Base-by-base conservation (phyloP, 345 rosid genomes). In the Pugionium cornutum region DNA sequence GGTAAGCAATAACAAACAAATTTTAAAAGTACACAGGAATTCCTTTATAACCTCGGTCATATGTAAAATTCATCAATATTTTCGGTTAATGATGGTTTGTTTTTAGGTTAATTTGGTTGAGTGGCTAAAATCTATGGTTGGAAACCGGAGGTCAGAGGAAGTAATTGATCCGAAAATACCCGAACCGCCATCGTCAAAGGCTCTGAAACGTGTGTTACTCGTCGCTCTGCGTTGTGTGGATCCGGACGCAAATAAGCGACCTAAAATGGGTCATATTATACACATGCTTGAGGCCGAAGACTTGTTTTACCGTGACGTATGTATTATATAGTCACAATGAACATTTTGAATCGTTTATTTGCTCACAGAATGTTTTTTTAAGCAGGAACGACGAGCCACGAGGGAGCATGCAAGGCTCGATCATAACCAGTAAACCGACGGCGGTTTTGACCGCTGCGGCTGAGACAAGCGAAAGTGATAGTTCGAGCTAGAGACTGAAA, bases 221-320 rank as follows among this genome's bases (percentile, higher is more conserved):
- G 97, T 92, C 4, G 98, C 98, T 37, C 77, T 89, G 47, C 82
- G 90, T 49, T 92, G 98, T 71, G 97, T 92, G 58, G 98, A 92
- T 72, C 97, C 98, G 6, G 98, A 92, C 45, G 97, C 91, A 11
- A 84, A 87, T 46, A 92, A 88, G 77, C 83, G 98, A 69, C 98
- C 98, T 47, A 92, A 88, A 79, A 92, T 92, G 97, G 97, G 96
- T 46, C 87, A 92, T 64, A 83, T n/a, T n/a, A n/a, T n/a, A n/a
- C n/a, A n/a, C n/a, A n/a, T n/a, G n/a, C n/a, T n/a, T n/a, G n/a
- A n/a, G n/a, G n/a, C n/a, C n/a, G n/a, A n/a, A n/a, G n/a, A n/a
- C n/a, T n/a, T n/a, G n/a, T n/a, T n/a, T n/a, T 80, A 78, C 74
- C 89, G 77, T 31, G 89, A 92, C 66, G 98, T 89, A 83, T 30